Percentiles rank a stretch among this genome's conserved stretches.
These are phyloP conservation scores for Leptomonas pyrrhocoris DNA, from an alignment of 208 protist species.

Conservation along the genomic window DNA sequence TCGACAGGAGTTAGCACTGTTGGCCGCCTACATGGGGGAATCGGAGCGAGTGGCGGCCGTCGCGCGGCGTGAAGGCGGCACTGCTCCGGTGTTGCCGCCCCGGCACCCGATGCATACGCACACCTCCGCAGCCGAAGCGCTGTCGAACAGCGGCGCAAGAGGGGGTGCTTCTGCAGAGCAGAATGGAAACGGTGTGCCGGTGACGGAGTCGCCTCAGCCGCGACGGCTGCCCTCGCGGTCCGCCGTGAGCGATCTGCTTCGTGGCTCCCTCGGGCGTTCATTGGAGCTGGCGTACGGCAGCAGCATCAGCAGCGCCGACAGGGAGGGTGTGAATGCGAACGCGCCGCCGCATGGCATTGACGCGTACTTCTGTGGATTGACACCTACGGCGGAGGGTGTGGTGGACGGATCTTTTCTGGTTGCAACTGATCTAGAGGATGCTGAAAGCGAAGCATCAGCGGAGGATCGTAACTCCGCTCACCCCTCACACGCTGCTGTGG, in stretches of 20 bases:
- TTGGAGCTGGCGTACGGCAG: conserved; percentile 9
- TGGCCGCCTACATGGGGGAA: conserved; percentile 16
- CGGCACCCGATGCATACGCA: too few species aligned
- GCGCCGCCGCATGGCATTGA: not conserved
- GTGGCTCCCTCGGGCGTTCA: conserved; percentile 18
- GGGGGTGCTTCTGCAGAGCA: not conserved
- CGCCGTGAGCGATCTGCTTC: conserved; percentile 23
- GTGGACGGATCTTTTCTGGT: too few species aligned
- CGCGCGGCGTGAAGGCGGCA: not conserved
- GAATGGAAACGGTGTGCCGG: not conserved
- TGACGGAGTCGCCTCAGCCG: not conserved
- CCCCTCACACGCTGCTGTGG: too few species aligned
- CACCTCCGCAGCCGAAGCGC: not conserved
- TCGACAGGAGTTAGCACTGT: conserved; percentile 5
- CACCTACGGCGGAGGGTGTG: not conserved
- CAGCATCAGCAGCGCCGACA: not conserved
- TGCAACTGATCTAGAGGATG: too few species aligned
- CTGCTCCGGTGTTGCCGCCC: not conserved
- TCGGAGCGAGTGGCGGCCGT: not conserved
- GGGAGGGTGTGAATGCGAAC: not conserved
- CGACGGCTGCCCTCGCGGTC: conserved; percentile 1
- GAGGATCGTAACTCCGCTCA: too few species aligned
- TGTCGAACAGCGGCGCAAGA: too few species aligned
- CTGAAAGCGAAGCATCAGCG: too few species aligned
- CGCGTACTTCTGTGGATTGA: not conserved